Base-by-base conservation (phyloP, 306 rosid genomes). In the Glycine soja region DNA sequence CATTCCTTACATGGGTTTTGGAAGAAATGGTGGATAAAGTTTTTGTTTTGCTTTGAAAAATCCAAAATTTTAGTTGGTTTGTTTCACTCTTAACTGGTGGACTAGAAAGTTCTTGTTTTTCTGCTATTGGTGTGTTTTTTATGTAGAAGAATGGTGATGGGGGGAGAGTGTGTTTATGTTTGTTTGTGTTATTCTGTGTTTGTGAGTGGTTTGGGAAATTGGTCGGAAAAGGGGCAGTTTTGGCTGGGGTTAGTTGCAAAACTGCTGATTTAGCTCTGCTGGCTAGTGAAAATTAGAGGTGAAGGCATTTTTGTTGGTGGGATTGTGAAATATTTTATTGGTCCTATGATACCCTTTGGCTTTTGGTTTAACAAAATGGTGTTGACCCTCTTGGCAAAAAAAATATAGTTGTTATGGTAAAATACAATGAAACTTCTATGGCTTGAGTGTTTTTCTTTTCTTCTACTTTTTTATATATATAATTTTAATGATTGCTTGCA, bases 331-430 rank as follows among this genome's bases (percentile, higher is more conserved):
- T 13, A 58, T 79, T 79, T 79, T 16, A 62, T 76, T 63, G 36
- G 48, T 76, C 18, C 46, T 12, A 12, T 36, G 9, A 51, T 52
- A 70, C 75, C 75, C 68, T 46, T 80, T 80, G 71, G 16, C 61
- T 16, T 46, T 70, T 64, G 80, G 75, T 73, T 46, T 66, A 81
- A 13, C 85, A 74, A 70, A 66, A 54, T 64, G 38, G 72, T 24
- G 15, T 63, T 74, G 7, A 19, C 30, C 78, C 38, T 36, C 4
- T 34, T 10, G 62, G 77, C n/a, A n/a, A n/a, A n/a, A 32, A n/a
- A n/a, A n/a, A n/a, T n/a, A n/a, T n/a, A n/a, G n/a, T n/a, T n/a
- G n/a, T n/a, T n/a, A n/a, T n/a, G n/a, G n/a, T n/a, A n/a, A n/a
- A n/a, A n/a, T n/a, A n/a, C n/a, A n/a, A n/a, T n/a, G n/a, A n/a